Conservation (phyloP, 805 yeast species). For the Candida bentonensis region DNA sequence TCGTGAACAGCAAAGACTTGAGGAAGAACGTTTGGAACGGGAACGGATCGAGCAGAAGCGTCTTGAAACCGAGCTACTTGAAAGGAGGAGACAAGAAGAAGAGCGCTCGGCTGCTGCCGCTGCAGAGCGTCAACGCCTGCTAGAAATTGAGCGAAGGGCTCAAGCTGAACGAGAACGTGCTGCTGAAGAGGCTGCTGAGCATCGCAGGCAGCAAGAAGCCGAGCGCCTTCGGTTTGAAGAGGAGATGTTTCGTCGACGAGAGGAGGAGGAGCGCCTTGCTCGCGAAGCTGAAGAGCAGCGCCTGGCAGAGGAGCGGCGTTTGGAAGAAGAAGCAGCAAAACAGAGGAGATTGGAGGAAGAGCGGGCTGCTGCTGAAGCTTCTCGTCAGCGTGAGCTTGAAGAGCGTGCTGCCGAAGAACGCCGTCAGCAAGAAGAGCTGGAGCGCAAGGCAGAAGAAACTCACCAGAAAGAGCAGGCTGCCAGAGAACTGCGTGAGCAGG, state of each 20-base stretch:
- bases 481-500: no score
- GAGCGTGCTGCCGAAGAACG: no score
- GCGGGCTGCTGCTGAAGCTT: background rate
- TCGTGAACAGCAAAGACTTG: background rate
- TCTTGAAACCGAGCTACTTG: background rate
- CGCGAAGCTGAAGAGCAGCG: background rate
- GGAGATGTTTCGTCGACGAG: background rate
- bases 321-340: background rate
- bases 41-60: background rate
- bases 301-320: background rate
- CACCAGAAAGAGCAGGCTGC: no score
- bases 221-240: background rate
- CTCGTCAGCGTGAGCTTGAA: background rate
- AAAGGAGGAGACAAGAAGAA: background rate
- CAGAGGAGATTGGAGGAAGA: background rate
- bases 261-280: background rate
- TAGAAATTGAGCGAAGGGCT: background rate
- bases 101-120: background rate
- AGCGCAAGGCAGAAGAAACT: no score
- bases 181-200: background rate
- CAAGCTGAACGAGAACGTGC: background rate
- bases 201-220: background rate
- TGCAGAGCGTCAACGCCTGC: background rate
- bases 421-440: no score
- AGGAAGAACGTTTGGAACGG: background rate